A percentile compares a stretch with the other conserved stretches of the same genome.
Conservation (phyloP, 257 asterid species). For the Solanum raphanifolium region DNA sequence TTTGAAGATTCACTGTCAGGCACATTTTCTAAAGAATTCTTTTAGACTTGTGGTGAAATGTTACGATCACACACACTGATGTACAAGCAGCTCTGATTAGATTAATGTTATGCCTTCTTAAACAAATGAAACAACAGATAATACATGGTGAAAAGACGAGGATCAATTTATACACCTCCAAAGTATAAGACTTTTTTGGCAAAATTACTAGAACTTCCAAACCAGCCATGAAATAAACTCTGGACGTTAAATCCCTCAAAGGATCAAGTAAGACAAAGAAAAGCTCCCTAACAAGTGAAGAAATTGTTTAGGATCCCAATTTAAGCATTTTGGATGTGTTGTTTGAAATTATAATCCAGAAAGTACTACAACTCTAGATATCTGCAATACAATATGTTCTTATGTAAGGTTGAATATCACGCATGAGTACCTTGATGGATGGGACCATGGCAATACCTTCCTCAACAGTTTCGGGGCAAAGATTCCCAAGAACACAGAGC, state of each 20-base stretch:
- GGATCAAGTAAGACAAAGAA: background rate
- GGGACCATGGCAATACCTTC: constrained; percentile 97
- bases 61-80: background rate
- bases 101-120: background rate
- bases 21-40: background rate
- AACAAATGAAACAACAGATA: background rate
- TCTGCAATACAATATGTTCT: background rate
- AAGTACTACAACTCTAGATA: background rate
- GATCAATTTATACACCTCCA: background rate
- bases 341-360: background rate
- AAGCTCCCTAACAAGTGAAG: background rate
- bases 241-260: background rate
- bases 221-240: background rate
- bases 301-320: background rate
- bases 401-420: background rate
- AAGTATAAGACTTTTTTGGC: background rate
- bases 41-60: background rate
- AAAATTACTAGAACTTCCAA: background rate
- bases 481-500: constrained; percentile 91
- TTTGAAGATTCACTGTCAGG: background rate
- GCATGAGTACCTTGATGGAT: constrained; percentile 65
- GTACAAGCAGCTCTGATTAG: background rate
- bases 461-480: constrained; percentile 87
- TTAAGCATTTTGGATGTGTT: background rate
- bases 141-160: background rate